Evolutionary conservation across 108 stramenopile genomes (phyloP).

Genomic region (Skeletonema menzelii): DNA sequence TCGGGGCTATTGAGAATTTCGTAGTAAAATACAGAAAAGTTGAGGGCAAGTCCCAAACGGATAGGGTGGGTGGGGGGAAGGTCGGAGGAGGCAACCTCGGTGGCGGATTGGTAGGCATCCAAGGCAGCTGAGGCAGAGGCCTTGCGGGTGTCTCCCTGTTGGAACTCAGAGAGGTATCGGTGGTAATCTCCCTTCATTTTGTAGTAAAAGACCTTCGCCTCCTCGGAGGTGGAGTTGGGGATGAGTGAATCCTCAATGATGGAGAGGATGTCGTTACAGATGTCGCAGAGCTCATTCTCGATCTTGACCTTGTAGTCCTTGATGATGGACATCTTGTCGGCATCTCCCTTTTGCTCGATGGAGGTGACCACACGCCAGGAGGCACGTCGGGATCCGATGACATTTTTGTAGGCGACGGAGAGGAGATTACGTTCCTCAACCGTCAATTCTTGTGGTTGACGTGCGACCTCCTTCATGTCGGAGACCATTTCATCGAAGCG

Average conservation of each 20-base stretch:
- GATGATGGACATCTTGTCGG: slow-evolving; percentile 94
- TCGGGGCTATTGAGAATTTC: slow-evolving; percentile 98
- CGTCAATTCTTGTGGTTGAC: slow-evolving; percentile 96
- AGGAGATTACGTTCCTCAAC: slow-evolving; percentile 99
- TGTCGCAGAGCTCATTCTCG: slow-evolving; percentile 91
- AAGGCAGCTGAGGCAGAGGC: slow-evolving; percentile 92
- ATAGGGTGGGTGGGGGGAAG: slow-evolving; percentile 99
- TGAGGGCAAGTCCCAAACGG: slow-evolving; percentile 99
- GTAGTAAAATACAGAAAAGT: slow-evolving; percentile 99
- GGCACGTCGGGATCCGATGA: slow-evolving; percentile 98
- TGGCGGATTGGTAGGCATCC: slow-evolving; percentile 97
- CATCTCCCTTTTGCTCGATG: slow-evolving; percentile 99
- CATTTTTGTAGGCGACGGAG: slow-evolving; percentile 98
- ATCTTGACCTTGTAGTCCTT: slow-evolving; percentile 98
- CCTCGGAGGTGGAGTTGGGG: slow-evolving; percentile 96
- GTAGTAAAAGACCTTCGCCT: slow-evolving; percentile 99
- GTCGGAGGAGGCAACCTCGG: slow-evolving; percentile 92
- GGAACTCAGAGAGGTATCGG: slow-evolving; percentile 98
- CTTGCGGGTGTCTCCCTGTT: slow-evolving; percentile 86
- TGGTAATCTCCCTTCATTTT: slow-evolving; percentile 99
- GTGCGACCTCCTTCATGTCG: slow-evolving; percentile 99
- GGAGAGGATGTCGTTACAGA: slow-evolving; percentile 97
- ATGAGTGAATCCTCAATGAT: slow-evolving; percentile 98
- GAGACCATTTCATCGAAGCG: slow-evolving; percentile 96
- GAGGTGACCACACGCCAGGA: slow-evolving; percentile 99